Percentiles rank a stretch among this genome's conserved stretches.
Conservation (phyloP, 2,329 filamentous ascomycete species). For the Stemphylium lycopersici region DNA sequence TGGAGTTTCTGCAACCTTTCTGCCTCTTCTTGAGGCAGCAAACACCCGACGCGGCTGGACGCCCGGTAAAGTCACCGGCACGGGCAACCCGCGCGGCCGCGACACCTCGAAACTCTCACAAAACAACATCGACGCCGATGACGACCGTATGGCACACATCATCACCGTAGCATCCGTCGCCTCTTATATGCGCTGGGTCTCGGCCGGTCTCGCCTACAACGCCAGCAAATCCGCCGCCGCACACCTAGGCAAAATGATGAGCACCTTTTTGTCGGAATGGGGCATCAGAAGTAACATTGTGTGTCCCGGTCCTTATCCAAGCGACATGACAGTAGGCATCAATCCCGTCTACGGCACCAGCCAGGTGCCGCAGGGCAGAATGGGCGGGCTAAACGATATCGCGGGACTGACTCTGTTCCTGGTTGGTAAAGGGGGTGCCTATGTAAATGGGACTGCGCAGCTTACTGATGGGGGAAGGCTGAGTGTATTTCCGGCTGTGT, state of each 20-base stretch:
- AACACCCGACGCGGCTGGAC: slow-evolving; percentile 52
- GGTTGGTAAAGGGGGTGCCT: slow-evolving; percentile 58
- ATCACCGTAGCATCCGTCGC: slow-evolving; percentile 53
- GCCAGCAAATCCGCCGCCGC: slow-evolving; percentile 53
- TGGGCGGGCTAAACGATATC: slow-evolving; percentile 55
- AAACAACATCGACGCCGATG: slow-evolving; percentile 35
- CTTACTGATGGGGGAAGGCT: slow-evolving; percentile 55
- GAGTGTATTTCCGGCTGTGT: slow-evolving; percentile 42
- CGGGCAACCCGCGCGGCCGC: slow-evolving; percentile 33
- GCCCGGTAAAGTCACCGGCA: slow-evolving; percentile 39
- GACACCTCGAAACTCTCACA: slow-evolving; percentile 24
- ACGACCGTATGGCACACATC: slow-evolving; percentile 54
- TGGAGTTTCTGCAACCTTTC: slow-evolving; percentile 53
- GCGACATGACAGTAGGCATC: slow-evolving; percentile 50
- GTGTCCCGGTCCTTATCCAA: slow-evolving; percentile 53
- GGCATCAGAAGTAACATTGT: slow-evolving; percentile 57
- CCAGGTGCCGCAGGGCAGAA: slow-evolving; percentile 49
- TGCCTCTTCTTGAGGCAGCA: slow-evolving; percentile 53
- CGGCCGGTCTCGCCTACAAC: slow-evolving; percentile 52
- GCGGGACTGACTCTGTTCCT: slow-evolving; percentile 59
- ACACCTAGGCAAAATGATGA: slow-evolving; percentile 55
- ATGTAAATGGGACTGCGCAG: slow-evolving; percentile 61
- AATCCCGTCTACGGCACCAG: slow-evolving; percentile 39
- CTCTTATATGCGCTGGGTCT: slow-evolving; percentile 47
- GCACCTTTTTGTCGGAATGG: slow-evolving; percentile 51